A percentile compares a stretch with the other conserved stretches of the same genome.
Evolutionary conservation across 805 yeast species (phyloP).

Genomic region (Pichia paraexigua): DNA sequence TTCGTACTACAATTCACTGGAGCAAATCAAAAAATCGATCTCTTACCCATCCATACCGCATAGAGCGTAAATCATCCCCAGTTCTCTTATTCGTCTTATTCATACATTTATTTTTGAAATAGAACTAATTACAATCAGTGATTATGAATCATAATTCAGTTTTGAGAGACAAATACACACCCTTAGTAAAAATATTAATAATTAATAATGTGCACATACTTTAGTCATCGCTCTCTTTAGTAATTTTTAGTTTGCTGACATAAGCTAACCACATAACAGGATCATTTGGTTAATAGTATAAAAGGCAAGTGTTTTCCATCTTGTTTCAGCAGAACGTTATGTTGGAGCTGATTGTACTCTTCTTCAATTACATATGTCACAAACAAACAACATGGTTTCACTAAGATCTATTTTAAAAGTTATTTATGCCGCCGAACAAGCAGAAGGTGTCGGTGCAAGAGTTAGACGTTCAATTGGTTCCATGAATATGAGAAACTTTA

Average conservation of each 20-base stretch:
- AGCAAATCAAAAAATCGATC: too few relatives aligned
- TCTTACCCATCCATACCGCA: too few relatives aligned
- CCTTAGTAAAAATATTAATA: not conserved
- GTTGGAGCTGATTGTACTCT: not conserved
- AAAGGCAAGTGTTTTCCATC: not conserved
- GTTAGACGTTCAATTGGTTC: conserved; percentile 79
- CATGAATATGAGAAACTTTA: conserved; percentile 57
- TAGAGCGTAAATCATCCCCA: too few relatives aligned
- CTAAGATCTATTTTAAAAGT: conserved; percentile 42
- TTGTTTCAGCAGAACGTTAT: not conserved
- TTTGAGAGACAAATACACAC: too few relatives aligned
- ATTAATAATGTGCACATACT: not conserved
- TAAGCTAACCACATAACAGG: not conserved
- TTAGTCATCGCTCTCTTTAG: not conserved
- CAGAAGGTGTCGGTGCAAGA: conserved; percentile 84
- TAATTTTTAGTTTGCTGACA: not conserved
- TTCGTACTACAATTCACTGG: too few relatives aligned
- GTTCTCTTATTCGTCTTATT: not conserved
- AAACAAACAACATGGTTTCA: conserved; percentile 19
- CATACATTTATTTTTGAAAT: too few relatives aligned
- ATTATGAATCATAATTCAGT: too few relatives aligned
- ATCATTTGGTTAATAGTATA: not conserved
- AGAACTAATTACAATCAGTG: too few relatives aligned
- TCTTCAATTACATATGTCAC: not conserved
- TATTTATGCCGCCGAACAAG: conserved; percentile 56